Conservation (phyloP, 805 yeast species). For the Yarrowia porcina region DNA sequence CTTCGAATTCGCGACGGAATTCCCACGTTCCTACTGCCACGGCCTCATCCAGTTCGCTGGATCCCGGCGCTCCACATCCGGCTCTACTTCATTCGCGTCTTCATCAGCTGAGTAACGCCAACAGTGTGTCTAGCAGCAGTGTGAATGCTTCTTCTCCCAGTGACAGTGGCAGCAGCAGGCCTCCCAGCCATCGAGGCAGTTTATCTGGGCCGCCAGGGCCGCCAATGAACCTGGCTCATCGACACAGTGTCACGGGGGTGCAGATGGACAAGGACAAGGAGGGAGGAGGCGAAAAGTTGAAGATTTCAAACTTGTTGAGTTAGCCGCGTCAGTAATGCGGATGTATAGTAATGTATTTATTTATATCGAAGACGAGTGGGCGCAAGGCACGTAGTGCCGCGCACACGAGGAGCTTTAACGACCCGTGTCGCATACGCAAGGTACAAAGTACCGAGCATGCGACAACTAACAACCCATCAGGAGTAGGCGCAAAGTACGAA, state of each 20-base stretch:
- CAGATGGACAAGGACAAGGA: constrained; percentile 2
- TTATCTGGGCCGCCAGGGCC: not conserved
- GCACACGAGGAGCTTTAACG: no score
- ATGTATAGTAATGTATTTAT: constrained; percentile 17
- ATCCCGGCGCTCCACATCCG: constrained; percentile 2
- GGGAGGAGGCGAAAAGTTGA: not conserved
- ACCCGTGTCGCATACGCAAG: no score
- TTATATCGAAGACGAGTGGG: no score
- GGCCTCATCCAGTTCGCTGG: not conserved
- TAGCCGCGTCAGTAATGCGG: no score
- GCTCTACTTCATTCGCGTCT: constrained; percentile 15
- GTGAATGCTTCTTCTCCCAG: not conserved
- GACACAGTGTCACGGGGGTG: not conserved
- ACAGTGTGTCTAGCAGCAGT: not conserved
- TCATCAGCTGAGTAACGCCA: constrained; percentile 7
- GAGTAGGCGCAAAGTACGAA: no score
- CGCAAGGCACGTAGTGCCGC: no score
- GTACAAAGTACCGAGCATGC: no score
- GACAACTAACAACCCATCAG: no score
- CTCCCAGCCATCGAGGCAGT: constrained; percentile 10
- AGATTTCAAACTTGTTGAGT: constrained; percentile 12
- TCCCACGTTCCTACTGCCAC: constrained; percentile 28
- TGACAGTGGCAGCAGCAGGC: not conserved
- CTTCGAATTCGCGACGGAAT: constrained; percentile 31
- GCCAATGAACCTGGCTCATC: not conserved